These are phyloP conservation scores for Xylaria curta DNA, from an alignment of 495 filamentous ascomycete genomes.

Conservation along the genomic window DNA sequence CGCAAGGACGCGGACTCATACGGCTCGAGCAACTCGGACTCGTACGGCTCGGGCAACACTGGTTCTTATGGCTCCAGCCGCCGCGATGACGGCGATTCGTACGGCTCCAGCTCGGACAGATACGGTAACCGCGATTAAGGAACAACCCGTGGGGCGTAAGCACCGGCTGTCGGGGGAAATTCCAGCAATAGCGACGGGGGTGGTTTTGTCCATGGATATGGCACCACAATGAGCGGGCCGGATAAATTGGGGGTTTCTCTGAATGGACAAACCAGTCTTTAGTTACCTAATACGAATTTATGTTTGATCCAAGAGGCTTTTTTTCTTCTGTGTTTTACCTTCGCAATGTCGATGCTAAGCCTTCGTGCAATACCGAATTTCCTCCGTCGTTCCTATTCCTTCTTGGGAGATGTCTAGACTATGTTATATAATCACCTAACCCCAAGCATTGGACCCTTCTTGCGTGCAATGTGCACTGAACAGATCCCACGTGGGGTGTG, in stretches of 20 bases:
- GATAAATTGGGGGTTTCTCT: constrained; percentile 6
- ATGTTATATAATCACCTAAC: background rate
- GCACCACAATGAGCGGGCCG: background rate
- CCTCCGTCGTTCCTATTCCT: background rate
- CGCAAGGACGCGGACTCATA: constrained; percentile 24
- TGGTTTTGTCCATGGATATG: background rate
- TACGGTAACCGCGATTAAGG: constrained; percentile 18
- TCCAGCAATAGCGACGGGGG: background rate
- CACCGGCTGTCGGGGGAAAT: background rate
- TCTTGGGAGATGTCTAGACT: background rate
- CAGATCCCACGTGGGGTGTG: background rate
- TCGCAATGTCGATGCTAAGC: background rate
- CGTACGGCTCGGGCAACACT: constrained; percentile 33
- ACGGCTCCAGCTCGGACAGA: constrained; percentile 32
- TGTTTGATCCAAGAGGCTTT: background rate
- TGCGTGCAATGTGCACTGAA: no score
- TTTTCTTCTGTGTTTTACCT: background rate
- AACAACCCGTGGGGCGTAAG: background rate
- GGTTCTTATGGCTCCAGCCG: constrained; percentile 29
- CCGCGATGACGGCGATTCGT: constrained; percentile 25
- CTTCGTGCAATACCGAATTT: background rate
- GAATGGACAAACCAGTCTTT: background rate
- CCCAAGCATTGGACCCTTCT: no score
- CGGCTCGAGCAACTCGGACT: constrained; percentile 31
- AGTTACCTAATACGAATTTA: background rate